These are phyloP conservation scores for Bolboschoenus planiculmis DNA, from an alignment of 176 grass and related monocot genomes.

Conservation along the genomic window DNA sequence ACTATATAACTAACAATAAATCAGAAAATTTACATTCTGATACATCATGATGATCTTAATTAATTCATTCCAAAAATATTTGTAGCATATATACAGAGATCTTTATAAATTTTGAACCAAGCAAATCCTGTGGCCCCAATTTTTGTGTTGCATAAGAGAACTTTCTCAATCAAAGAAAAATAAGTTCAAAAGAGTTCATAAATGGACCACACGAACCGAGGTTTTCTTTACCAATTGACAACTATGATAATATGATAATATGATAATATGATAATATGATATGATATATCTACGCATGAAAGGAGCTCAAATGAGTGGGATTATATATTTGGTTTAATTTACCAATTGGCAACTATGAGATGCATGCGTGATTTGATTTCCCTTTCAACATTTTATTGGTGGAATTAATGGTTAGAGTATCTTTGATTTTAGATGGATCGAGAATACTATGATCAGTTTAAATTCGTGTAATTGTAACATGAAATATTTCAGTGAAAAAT, in stretches of 20 bases:
- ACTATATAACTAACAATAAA: no score
- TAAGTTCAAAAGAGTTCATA: not conserved
- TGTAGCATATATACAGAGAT: no score
- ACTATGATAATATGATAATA: no score
- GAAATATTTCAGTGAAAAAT: not conserved
- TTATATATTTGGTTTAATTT: not conserved
- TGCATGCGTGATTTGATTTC: no score
- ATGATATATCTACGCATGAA: no score
- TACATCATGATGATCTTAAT: no score
- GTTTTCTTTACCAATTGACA: not conserved
- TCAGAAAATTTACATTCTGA: no score
- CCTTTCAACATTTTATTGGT: not conserved
- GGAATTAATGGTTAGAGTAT: not conserved
- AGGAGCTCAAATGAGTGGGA: not conserved
- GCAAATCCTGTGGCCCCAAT: not conserved
- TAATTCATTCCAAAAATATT: not conserved
- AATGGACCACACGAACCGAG: not conserved
- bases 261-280: no score
- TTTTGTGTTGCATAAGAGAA: not conserved
- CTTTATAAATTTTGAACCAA: not conserved
- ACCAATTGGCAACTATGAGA: no score
- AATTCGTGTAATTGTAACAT: no score
- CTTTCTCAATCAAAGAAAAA: not conserved
- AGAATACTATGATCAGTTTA: no score
- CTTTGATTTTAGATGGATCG: not conserved